Evolutionary conservation across 768 basidiomycete genomes (phyloP).

Genomic region (Amanita phalloides): DNA sequence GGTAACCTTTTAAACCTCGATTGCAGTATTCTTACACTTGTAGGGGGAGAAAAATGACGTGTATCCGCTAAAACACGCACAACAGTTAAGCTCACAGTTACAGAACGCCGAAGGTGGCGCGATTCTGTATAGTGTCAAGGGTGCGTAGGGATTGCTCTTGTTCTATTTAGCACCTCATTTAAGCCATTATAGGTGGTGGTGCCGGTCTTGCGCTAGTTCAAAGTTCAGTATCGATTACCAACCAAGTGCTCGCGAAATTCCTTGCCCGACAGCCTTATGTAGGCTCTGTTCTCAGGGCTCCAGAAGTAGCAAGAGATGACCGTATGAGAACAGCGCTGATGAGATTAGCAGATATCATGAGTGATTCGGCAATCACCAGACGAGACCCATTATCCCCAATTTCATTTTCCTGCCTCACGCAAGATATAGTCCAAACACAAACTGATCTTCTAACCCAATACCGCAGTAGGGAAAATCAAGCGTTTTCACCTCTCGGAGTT

Average conservation of each 20-base stretch:
- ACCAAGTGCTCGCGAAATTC: conserved; percentile 55
- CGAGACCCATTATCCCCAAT: conserved; percentile 51
- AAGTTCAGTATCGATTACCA: conserved; percentile 48
- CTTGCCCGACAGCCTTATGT: conserved; percentile 39
- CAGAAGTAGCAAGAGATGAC: conserved; percentile 23
- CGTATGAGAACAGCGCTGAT: conserved; percentile 46
- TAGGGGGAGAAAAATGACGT: conserved; percentile 53
- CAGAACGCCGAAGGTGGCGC: conserved; percentile 38
- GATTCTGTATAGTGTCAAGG: conserved; percentile 49
- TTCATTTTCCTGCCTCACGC: conserved; percentile 56
- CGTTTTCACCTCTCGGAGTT: conserved; percentile 45
- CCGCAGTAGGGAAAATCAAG: conserved; percentile 27
- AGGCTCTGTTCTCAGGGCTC: conserved; percentile 35
- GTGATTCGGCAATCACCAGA: conserved; percentile 30
- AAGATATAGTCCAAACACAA: conserved; percentile 42
- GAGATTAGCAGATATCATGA: conserved; percentile 40
- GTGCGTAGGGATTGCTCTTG: conserved; percentile 20
- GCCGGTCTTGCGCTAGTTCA: conserved; percentile 46
- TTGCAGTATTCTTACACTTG: conserved; percentile 3
- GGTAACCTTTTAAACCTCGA: conserved; percentile 6
- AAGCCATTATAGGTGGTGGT: conserved; percentile 31
- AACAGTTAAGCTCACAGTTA: conserved; percentile 38
- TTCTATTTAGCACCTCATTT: not conserved
- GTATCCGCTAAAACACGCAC: conserved; percentile 46
- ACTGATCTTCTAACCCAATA: conserved; percentile 36